Conservation (phyloP, 495 filamentous ascomycete genomes). For the Lepraria neglecta region DNA sequence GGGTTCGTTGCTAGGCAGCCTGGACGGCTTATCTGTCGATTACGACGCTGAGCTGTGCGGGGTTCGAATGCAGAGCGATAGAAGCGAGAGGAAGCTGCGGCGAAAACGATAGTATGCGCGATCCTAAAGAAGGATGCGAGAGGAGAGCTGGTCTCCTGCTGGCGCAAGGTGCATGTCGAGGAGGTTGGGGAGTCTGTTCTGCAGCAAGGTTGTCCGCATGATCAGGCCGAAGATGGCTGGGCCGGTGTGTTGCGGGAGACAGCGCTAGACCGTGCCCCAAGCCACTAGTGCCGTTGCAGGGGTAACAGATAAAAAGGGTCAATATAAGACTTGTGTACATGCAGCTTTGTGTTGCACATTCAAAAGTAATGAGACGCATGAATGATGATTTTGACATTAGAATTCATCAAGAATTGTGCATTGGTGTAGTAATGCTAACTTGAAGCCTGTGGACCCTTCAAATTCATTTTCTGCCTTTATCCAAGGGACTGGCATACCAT, state of each 20-base stretch:
- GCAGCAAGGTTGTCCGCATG: constrained; percentile 19
- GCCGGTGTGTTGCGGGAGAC: constrained; percentile 2
- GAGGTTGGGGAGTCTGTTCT: constrained; percentile 10
- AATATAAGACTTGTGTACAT: background rate
- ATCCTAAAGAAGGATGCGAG: background rate
- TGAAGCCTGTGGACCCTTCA: too few relatives aligned
- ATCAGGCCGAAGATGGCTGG: constrained; percentile 11
- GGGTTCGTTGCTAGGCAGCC: too few relatives aligned
- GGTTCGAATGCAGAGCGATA: constrained; percentile 5
- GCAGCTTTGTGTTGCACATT: background rate
- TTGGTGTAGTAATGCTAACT: background rate
- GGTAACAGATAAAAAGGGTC: background rate
- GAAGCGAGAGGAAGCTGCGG: constrained; percentile 1
- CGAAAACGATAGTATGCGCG: too few relatives aligned
- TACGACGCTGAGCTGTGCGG: background rate
- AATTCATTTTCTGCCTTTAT: background rate
- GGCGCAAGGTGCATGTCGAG: constrained; percentile 11
- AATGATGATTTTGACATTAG: background rate
- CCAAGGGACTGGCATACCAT: background rate
- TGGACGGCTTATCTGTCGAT: background rate
- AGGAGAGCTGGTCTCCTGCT: background rate
- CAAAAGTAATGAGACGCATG: background rate
- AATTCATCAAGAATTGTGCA: too few relatives aligned
- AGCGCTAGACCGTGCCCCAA: constrained; percentile 10
- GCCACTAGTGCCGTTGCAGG: constrained; percentile 14